Conservation (phyloP, 2,329 filamentous ascomycete species). For the Pseudophaeomoniella oleicola region DNA sequence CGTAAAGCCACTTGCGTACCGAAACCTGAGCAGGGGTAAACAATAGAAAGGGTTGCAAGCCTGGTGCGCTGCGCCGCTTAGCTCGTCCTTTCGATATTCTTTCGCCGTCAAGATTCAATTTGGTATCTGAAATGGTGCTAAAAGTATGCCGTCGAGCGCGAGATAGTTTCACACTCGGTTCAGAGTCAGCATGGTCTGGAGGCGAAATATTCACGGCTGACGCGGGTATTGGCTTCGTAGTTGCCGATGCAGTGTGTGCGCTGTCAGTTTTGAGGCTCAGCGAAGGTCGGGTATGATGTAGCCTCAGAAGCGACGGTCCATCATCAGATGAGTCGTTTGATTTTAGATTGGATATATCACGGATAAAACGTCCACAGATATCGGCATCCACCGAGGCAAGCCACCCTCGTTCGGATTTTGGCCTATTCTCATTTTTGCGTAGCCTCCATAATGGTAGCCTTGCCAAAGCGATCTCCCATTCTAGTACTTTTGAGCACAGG, state of each 20-base stretch:
- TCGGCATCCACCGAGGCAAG: conserved; percentile 15
- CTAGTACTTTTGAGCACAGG: conserved; percentile 57
- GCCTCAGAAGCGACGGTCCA: too few relatives aligned
- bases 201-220: background rate
- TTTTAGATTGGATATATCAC: background rate
- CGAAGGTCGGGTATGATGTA: too few relatives aligned
- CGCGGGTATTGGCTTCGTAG: background rate
- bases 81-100: conserved; percentile 49
- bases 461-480: conserved; percentile 73
- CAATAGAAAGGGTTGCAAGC: conserved; percentile 58
- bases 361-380: background rate
- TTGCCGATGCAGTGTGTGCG: background rate
- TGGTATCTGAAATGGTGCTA: background rate
- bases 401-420: conserved; percentile 41
- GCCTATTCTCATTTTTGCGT: conserved; percentile 22
- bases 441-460: conserved; percentile 88
- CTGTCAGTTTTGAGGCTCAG: background rate
- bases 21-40: conserved; percentile 67
- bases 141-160: background rate
- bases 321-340: background rate
- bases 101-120: background rate
- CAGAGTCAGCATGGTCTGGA: background rate
- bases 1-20: conserved; percentile 70
- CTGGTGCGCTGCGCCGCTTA: conserved; percentile 50
- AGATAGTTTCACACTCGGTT: background rate